Conservation (phyloP, 1,284 basidiomycete genomes). For the Schizophyllum commune region DNA sequence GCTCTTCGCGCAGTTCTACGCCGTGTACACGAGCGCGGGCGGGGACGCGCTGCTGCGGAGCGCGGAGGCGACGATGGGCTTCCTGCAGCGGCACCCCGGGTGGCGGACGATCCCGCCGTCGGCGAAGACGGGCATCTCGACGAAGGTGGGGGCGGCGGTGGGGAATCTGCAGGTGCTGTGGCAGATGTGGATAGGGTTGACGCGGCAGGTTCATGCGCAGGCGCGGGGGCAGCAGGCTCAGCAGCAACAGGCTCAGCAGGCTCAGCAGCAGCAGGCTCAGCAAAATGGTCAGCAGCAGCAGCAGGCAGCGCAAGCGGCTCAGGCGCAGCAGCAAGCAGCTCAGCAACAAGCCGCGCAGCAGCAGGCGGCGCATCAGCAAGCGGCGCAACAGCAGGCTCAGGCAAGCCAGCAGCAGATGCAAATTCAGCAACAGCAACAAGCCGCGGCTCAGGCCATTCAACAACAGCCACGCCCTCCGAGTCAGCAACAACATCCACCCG, state of each 20-base stretch:
- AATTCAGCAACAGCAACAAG: no score
- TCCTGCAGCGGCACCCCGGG: no score
- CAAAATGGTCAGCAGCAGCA: constrained; percentile 10
- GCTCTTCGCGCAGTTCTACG: not conserved
- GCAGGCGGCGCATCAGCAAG: not conserved
- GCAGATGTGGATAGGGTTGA: not conserved
- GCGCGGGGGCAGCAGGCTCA: constrained; percentile 1
- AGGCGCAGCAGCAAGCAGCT: not conserved
- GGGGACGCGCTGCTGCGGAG: no score
- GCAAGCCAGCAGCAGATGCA: no score
- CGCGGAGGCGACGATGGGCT: no score
- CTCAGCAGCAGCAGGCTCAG: constrained; percentile 16
- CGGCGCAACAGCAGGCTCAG: not conserved
- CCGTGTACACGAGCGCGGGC: not conserved
- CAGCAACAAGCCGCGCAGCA: no score
- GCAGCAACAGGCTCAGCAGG: constrained; percentile 12
- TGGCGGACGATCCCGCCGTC: constrained; percentile 2
- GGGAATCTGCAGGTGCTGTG: constrained; percentile 1
- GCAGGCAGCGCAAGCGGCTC: not conserved
- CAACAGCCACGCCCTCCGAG: no score
- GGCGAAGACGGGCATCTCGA: constrained; percentile 6
- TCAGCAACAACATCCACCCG: no score
- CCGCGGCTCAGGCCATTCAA: no score
- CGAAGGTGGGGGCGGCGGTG: constrained; percentile 7
- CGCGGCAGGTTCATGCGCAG: not conserved